Base-by-base conservation (phyloP, 2,329 filamentous ascomycete genomes). In the Geosmithia putterillii region DNA sequence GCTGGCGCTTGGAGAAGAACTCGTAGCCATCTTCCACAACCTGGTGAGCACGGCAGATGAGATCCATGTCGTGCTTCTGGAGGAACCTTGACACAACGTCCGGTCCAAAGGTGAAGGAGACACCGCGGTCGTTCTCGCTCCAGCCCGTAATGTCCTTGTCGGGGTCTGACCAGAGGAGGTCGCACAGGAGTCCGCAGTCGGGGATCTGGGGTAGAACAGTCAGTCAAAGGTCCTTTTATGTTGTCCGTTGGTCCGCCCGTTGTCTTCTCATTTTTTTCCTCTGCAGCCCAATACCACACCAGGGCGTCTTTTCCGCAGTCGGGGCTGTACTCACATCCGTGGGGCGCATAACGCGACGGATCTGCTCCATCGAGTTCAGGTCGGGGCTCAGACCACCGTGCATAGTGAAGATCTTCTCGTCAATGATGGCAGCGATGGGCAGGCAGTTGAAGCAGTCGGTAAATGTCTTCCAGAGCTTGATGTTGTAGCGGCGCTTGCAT, bases 11-110 rank as follows among this genome's bases (percentile, higher is more conserved):
- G 48, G 86, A 94, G 63, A 96, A 98, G 63, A 98, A 98, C 57
- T 98, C 92, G 63, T 98, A 98, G 10, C 92, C 92, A 59, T 98
- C 92, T 62, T 98, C 92, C 18, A 98, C 92, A 42, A 98, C 92
- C 92, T 96, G 96, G 66, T 98, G 92, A 40, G 92, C 92, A 51
- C 92, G 82, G 60, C 92, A 98, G 42, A 98, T 90, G 42, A 98
- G 70, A 61, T 98, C 92, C 59, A 98, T 96, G 63, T 98, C 92
- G 59, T 98, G 92, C 44, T 85, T 79, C 46, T 88, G 82, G 50
- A 98, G 67, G 60, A 98, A 98, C 54, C 95, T 88, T 61, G 89
- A 88, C 48, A 98, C 96, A 50, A 98, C 90, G 57, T 94, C 92
- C 64, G 96, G 96, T 40, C 90, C 90, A 59, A 98, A 98, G 59